Conservation (phyloP, 768 basidiomycete genomes). For the Peribolospora kevripleyi region DNA sequence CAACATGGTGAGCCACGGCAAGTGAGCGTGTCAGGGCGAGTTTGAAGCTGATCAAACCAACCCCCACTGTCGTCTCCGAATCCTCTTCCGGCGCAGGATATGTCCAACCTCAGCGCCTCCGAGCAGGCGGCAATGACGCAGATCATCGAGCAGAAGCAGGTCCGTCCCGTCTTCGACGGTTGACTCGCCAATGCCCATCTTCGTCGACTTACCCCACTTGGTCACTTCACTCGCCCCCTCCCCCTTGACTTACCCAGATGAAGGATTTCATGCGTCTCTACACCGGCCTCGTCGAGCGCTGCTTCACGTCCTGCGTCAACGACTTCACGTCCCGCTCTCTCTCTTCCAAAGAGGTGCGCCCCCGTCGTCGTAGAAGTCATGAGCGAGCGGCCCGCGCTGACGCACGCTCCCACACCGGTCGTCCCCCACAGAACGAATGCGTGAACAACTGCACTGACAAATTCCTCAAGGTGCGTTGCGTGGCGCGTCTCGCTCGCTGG, state of each 20-base stretch:
- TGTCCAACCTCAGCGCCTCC: conserved; percentile 62
- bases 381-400: background rate
- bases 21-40: too few species aligned
- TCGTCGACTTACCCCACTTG: background rate
- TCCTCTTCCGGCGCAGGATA: conserved; percentile 29
- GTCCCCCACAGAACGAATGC: conserved; percentile 46
- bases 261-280: conserved; percentile 94
- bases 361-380: background rate
- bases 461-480: conserved; percentile 40
- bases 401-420: background rate
- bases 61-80: too few species aligned
- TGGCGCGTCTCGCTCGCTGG: too few species aligned
- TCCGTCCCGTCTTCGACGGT: conserved; percentile 16
- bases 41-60: too few species aligned
- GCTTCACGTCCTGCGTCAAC: conserved; percentile 82
- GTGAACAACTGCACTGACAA: conserved; percentile 88
- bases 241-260: conserved; percentile 37
- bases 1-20: too few species aligned
- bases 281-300: conserved; percentile 78
- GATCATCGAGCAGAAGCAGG: conserved; percentile 92
- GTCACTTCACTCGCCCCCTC: background rate
- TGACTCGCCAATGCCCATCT: background rate
- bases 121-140: conserved; percentile 93
- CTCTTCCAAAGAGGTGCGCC: conserved; percentile 63
- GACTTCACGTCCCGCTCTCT: conserved; percentile 91